Percentiles rank a stretch among this genome's conserved stretches.
Evolutionary conservation across 2,329 filamentous ascomycete genomes (phyloP).

Genomic region (Triangularia verruculosa): DNA sequence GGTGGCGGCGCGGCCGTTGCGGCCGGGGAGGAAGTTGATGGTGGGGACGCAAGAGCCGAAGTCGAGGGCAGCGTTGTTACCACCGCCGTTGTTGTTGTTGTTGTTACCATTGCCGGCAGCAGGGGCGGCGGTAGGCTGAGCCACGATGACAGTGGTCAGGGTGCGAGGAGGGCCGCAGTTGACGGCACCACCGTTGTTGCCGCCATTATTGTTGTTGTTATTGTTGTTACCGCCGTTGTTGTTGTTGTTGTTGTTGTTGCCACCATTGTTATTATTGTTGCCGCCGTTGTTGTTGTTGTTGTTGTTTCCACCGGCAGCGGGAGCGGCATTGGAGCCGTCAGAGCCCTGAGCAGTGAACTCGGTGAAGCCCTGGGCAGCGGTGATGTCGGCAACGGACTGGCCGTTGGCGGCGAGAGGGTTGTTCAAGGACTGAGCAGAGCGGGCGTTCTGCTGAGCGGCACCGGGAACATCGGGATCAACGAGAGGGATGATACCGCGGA

Average conservation of each 20-base stretch:
- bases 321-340: conserved; percentile 22
- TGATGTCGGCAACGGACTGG: conserved; percentile 62
- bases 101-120: conserved; percentile 21
- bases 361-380: conserved; percentile 59
- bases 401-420: conserved; percentile 58
- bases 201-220: neutral
- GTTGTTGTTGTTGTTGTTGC: conserved; percentile 1
- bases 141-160: conserved; percentile 28
- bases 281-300: neutral
- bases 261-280: neutral
- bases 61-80: conserved; percentile 41
- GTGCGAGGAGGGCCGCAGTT: conserved; percentile 34
- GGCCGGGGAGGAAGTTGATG: conserved; percentile 58
- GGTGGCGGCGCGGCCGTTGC: conserved; percentile 51
- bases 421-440: conserved; percentile 50
- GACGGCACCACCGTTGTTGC: neutral
- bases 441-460: conserved; percentile 57
- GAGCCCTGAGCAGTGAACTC: conserved; percentile 49
- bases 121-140: conserved; percentile 25
- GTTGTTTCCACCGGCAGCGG: conserved; percentile 15
- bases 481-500: conserved; percentile 65
- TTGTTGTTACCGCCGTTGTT: neutral
- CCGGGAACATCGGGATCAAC: conserved; percentile 63
- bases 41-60: conserved; percentile 55
- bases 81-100: conserved; percentile 27